Evolutionary conservation across 176 grass and related monocot species (phyloP), one percentile per base, ranked within the genome.

Genomic region (Leersia perrieri): DNA sequence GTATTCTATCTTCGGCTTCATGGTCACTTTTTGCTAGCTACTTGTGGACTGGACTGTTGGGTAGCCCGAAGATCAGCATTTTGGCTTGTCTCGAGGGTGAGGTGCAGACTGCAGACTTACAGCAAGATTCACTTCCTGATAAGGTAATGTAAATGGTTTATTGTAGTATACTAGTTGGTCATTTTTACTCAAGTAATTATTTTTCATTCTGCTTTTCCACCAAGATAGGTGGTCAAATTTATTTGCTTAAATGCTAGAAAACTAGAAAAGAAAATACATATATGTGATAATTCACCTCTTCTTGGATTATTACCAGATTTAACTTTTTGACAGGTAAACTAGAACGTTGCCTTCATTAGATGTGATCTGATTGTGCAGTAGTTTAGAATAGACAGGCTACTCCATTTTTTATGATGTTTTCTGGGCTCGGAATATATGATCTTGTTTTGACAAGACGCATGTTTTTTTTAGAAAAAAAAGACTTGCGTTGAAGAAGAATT

Each of bases 1-100:
- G 42, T 78, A 79, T 73, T 82, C 12, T 82, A 60, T 82, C 36
- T 62, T 86, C 35, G 49, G 67, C 82, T 82, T 90, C 67, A 78
- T 77, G 72, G 30, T 72, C 62, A 82, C 58, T 81, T 23, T 42
- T 67, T 35, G 60, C 65, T 66, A 80, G 71, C 57, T 72, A 27
- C n/a, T 57, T 84, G 63, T 70, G 68, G 45, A 77, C 27, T 70
- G 68, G 35, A 77, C 22, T 22, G 57, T 76, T 85, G 41, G 33
- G 42, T 85, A 40, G 29, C 81, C 58, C 1, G 11, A 60, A 76
- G 60, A 18, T n/a, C 75, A 82, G 66, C 62, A 86, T 30, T 61
- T 63, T 66, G 32, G 53, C 20, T 64, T 80, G 60, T 78, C 58
- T 82, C 65, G 55, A 81, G 47, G 61, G 65, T 66, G 42, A 89